Evolutionary conservation across 2,329 filamentous ascomycete species (phyloP).

Genomic region (Colletotrichum lindemuthianum): DNA sequence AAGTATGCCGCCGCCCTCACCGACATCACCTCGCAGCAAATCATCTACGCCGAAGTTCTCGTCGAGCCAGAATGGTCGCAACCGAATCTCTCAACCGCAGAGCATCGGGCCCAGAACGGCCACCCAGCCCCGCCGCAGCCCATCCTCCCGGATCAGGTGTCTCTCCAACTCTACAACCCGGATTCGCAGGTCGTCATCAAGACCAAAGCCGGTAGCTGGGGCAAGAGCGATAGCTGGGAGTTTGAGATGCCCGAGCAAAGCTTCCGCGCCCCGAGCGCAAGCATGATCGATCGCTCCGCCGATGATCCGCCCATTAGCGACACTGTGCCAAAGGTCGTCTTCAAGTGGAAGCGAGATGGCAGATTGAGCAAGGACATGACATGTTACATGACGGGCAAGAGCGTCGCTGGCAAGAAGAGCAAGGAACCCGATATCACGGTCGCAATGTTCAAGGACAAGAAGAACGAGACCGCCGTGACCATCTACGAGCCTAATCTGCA

Average conservation of each 20-base stretch:
- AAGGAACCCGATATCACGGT: conserved; percentile 96
- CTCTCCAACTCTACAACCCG: conserved; percentile 92
- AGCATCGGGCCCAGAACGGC: conserved; percentile 76
- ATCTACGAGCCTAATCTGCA: conserved; percentile 94
- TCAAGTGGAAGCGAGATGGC: conserved; percentile 90
- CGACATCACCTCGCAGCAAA: conserved; percentile 81
- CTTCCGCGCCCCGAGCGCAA: conserved; percentile 83
- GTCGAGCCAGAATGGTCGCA: conserved; percentile 88
- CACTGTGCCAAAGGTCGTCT: conserved; percentile 78
- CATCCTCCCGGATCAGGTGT: conserved; percentile 79
- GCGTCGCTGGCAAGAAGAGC: conserved; percentile 77
- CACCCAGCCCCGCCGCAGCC: conserved; percentile 71
- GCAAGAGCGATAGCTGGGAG: conserved; percentile 83
- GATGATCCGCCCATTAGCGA: conserved; percentile 51
- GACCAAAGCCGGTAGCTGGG: conserved; percentile 81
- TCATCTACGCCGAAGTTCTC: conserved; percentile 88
- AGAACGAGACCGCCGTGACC: conserved; percentile 73
- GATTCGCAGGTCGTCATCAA: conserved; percentile 82
- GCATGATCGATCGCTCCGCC: conserved; percentile 79
- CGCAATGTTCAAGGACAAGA: conserved; percentile 82
- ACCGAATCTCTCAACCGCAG: conserved; percentile 81
- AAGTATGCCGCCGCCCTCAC: conserved; percentile 88
- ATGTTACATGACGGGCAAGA: conserved; percentile 85
- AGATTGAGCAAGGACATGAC: conserved; percentile 88
- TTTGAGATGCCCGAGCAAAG: conserved; percentile 91